These are phyloP conservation scores for Nidularia pulvinata DNA, from an alignment of 768 basidiomycete genomes.

Conservation along the genomic window DNA sequence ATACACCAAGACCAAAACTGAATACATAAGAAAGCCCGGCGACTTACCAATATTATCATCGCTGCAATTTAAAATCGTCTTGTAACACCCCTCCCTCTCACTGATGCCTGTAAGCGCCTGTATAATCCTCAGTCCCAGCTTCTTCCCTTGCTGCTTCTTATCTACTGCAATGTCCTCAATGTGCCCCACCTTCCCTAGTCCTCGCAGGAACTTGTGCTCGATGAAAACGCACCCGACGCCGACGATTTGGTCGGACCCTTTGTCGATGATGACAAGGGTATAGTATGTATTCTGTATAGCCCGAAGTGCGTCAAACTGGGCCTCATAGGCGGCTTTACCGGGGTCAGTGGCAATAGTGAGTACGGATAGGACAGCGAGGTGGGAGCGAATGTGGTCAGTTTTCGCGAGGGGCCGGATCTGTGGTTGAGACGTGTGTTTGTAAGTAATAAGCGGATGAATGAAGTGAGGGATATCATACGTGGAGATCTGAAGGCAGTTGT, in stretches of 20 bases:
- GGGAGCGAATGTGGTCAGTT: conserved; percentile 80
- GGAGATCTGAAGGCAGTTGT: conserved; percentile 62
- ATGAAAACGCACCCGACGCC: conserved; percentile 86
- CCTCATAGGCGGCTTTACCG: conserved; percentile 67
- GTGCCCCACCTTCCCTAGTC: conserved; percentile 87
- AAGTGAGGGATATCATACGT: conserved; percentile 41
- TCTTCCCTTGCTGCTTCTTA: conserved; percentile 86
- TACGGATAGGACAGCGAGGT: conserved; percentile 82
- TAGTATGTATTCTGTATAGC: conserved; percentile 69
- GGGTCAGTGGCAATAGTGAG: conserved; percentile 71
- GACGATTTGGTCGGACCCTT: conserved; percentile 75
- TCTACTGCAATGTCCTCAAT: conserved; percentile 98
- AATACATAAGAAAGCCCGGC: conserved; percentile 1
- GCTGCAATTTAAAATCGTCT: too few relatives aligned
- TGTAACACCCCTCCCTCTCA: conserved; percentile 78
- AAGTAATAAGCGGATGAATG: not conserved
- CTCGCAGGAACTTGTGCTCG: conserved; percentile 93
- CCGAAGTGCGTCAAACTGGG: conserved; percentile 66
- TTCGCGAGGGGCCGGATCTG: conserved; percentile 91
- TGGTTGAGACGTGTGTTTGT: too few relatives aligned
- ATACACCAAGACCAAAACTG: conserved; percentile 1
- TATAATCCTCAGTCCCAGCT: conserved; percentile 87
- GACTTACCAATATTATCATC: conserved; percentile 88
- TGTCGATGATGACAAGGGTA: conserved; percentile 81
- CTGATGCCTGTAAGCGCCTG: conserved; percentile 84